Percentiles rank a stretch among this genome's conserved stretches.
These are phyloP conservation scores for Vicia villosa DNA, from an alignment of 306 rosid species.

Conservation along the genomic window DNA sequence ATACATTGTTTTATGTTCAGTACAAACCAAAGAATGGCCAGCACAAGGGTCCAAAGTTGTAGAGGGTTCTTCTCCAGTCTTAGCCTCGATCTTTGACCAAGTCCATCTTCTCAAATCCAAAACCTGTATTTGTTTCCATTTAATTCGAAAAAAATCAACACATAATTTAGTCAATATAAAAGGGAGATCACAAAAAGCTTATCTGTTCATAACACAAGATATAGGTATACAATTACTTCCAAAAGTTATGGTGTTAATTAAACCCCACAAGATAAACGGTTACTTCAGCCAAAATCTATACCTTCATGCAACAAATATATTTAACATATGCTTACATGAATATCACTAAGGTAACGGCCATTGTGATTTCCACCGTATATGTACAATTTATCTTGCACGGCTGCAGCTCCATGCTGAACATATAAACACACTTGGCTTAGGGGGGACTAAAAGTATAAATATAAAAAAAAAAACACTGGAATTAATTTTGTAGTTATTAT, in stretches of 20 bases:
- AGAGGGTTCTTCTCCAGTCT: conserved; percentile 55
- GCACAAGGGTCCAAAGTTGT: conserved; percentile 66
- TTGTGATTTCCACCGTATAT: conserved; percentile 97
- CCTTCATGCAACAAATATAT: conserved; percentile 20
- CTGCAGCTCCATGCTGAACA: conserved; percentile 91
- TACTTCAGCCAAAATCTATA: conserved; percentile 4
- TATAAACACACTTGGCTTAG: conserved; percentile 38
- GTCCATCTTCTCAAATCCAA: conserved; percentile 89
- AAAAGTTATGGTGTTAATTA: conserved; percentile 23
- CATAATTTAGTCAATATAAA: conserved; percentile 18
- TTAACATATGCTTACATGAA: conserved; percentile 64
- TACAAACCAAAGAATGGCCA: conserved; percentile 94
- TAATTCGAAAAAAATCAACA: conserved; percentile 1
- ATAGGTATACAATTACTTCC: conserved; percentile 1
- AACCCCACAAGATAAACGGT: conserved; percentile 7
- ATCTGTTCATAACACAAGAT: not conserved
- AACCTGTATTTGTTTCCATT: conserved; percentile 56
- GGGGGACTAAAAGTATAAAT: conserved; percentile 16
- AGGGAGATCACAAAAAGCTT: not conserved
- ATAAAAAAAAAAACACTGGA: not conserved
- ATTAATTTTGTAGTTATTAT: conserved; percentile 27
- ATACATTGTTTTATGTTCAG: conserved; percentile 17
- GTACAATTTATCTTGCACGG: conserved; percentile 85
- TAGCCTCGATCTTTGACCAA: conserved; percentile 82
- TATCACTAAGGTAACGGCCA: conserved; percentile 94